phyloP scores from a whole-genome alignment of 768 basidiomycete genomes.

The Lanmaoa rubissima region DNA sequence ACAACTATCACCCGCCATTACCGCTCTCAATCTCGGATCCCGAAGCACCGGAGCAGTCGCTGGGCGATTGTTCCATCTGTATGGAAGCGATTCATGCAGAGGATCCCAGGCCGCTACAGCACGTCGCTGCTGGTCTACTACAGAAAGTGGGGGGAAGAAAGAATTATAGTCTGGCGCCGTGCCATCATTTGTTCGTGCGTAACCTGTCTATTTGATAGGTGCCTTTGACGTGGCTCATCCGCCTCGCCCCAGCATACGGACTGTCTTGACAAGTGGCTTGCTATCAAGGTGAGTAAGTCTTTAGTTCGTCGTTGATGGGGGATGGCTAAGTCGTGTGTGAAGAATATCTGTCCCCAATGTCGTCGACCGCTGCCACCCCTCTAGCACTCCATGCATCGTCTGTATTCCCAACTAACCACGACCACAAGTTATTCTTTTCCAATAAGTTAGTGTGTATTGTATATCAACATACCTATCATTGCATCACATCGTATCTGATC shows the following conservation, averaged over 20 bases:
- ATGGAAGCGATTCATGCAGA: slow-evolving; percentile 80
- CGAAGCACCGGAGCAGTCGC: slow-evolving; percentile 70
- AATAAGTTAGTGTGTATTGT: slow-evolving; percentile 6
- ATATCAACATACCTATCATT: slow-evolving; percentile 8
- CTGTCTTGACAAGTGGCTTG: slow-evolving; percentile 84
- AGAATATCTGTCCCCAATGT: slow-evolving; percentile 94
- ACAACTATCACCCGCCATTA: slow-evolving; percentile 85
- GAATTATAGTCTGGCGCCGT: slow-evolving; percentile 83
- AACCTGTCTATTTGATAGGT: neutral
- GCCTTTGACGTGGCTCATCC: neutral
- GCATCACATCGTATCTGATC: slow-evolving; percentile 1
- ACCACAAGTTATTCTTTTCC: neutral
- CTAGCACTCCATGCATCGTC: slow-evolving; percentile 29
- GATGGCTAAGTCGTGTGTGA: neutral
- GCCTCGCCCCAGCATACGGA: slow-evolving; percentile 63
- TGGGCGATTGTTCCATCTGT: slow-evolving; percentile 90
- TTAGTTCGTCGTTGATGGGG: neutral
- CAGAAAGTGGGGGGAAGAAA: slow-evolving; percentile 45
- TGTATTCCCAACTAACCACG: neutral
- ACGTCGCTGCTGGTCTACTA: slow-evolving; percentile 38
- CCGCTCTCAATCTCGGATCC: slow-evolving; percentile 57
- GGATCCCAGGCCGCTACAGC: slow-evolving; percentile 36
- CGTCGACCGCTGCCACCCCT: slow-evolving; percentile 80
- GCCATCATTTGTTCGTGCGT: slow-evolving; percentile 83
- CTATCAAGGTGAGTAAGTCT: slow-evolving; percentile 54